phyloP scores from a whole-genome alignment of 108 stramenopile genomes.

The Nitzschia sp. region DNA sequence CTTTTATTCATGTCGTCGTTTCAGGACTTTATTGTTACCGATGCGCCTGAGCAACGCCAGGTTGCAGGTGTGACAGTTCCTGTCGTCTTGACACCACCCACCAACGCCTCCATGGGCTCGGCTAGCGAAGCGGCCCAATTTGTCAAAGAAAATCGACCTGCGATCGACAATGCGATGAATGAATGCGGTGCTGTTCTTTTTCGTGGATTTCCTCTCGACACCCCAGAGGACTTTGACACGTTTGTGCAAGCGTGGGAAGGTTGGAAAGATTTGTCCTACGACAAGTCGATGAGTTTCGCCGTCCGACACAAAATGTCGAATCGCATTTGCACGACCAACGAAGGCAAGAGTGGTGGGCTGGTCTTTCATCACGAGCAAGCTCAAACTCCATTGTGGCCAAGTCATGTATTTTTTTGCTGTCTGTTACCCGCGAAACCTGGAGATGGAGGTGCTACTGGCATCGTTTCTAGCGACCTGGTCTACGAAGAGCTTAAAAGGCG shows the following conservation, averaged over 20 bases:
- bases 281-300: constrained; percentile 35
- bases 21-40: constrained; percentile 14
- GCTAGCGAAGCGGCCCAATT: constrained; percentile 6
- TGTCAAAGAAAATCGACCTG: constrained; percentile 6
- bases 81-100: constrained; percentile 26
- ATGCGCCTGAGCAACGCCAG: constrained; percentile 26
- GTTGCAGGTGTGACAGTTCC: constrained; percentile 9
- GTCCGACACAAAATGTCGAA: constrained; percentile 20
- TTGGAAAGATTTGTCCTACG: constrained; percentile 31
- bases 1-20: constrained; percentile 10
- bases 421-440: constrained; percentile 14
- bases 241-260: constrained; percentile 26
- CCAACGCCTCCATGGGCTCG: neutral
- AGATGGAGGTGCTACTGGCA: constrained; percentile 31
- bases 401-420: constrained; percentile 40
- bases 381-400: constrained; percentile 40
- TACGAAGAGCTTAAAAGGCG: constrained; percentile 16
- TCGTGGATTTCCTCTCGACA: constrained; percentile 29
- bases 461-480: constrained; percentile 24
- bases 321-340: constrained; percentile 38
- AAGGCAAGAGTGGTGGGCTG: constrained; percentile 35
- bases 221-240: constrained; percentile 20
- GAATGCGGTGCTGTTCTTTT: constrained; percentile 28
- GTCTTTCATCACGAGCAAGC: constrained; percentile 46
- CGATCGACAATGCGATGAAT: constrained; percentile 22